Conservation (phyloP, 2,329 filamentous ascomycete genomes). For the Myriosclerotinia scirpicola region DNA sequence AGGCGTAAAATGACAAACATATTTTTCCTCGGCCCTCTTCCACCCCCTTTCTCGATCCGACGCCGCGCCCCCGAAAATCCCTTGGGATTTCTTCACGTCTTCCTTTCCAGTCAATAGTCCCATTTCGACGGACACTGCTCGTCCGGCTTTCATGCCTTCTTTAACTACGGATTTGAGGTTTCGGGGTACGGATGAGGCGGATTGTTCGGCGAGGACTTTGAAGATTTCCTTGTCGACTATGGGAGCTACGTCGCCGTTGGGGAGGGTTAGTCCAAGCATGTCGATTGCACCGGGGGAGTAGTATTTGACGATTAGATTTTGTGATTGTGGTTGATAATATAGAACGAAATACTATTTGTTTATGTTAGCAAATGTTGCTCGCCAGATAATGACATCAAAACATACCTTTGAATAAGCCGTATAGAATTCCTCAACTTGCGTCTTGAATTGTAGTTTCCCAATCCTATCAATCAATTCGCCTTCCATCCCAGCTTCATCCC, state of each 20-base stretch:
- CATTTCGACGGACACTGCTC: conserved; percentile 38
- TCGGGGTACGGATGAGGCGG: conserved; percentile 43
- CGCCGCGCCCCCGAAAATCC: conserved; percentile 26
- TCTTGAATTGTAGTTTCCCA: conserved; percentile 42
- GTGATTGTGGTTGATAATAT: conserved; percentile 36
- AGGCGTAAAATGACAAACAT: conserved; percentile 46
- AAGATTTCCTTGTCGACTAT: conserved; percentile 54
- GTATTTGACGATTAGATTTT: conserved; percentile 46
- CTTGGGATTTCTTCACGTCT: conserved; percentile 30
- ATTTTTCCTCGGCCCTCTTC: conserved; percentile 34
- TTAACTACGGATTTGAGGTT: conserved; percentile 49
- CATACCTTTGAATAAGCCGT: conserved; percentile 46
- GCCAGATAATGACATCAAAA: not conserved
- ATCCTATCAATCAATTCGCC: conserved; percentile 42
- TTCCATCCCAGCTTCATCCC: conserved; percentile 45
- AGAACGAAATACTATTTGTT: conserved; percentile 44
- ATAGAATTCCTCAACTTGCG: conserved; percentile 46
- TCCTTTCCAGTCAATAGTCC: conserved; percentile 34
- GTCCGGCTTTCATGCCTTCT: conserved; percentile 36
- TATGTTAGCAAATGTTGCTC: conserved; percentile 15
- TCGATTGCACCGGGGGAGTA: conserved; percentile 50
- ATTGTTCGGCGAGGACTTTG: conserved; percentile 51
- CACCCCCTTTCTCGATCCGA: conserved; percentile 15
- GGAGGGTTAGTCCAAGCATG: conserved; percentile 47
- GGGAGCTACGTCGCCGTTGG: conserved; percentile 40